A percentile compares a stretch with the other conserved stretches of the same genome.
Evolutionary conservation across 352 stramenopile genomes (phyloP).

Genomic region (Pythium coloratum): DNA sequence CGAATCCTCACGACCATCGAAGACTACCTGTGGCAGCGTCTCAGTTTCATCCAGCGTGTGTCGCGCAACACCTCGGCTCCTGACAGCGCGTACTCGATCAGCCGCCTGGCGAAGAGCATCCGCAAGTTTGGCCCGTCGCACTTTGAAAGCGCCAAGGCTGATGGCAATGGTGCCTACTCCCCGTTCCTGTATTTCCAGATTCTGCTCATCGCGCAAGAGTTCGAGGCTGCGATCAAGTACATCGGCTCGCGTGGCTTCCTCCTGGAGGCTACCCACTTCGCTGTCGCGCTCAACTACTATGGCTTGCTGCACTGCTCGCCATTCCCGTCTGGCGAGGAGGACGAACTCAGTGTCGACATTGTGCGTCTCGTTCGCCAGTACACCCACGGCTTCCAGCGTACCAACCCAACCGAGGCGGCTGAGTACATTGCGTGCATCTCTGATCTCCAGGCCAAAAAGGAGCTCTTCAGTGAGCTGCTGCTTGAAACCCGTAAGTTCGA

Average conservation of each 20-base stretch:
- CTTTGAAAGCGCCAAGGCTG: conserved; percentile 54
- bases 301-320: conserved; percentile 60
- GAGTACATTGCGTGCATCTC: conserved; percentile 81
- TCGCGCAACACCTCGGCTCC: conserved; percentile 34
- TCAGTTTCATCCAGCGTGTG: conserved; percentile 76
- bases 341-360: conserved; percentile 61
- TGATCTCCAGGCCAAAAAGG: conserved; percentile 61
- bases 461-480: conserved; percentile 68
- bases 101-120: conserved; percentile 64
- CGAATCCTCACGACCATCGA: conserved; percentile 81
- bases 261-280: conserved; percentile 80
- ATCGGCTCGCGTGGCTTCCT: conserved; percentile 75
- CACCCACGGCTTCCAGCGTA: conserved; percentile 79
- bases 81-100: conserved; percentile 66
- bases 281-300: conserved; percentile 79
- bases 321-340: conserved; percentile 58
- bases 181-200: conserved; percentile 84
- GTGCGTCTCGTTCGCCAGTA: conserved; percentile 84
- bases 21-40: conserved; percentile 84
- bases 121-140: conserved; percentile 72
- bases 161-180: conserved; percentile 40
- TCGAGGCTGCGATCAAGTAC: conserved; percentile 82
- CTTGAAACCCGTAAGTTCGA: conserved; percentile 85
- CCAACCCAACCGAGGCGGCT: conserved; percentile 70
- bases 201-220: conserved; percentile 75